Evolutionary conservation across 805 yeast genomes (phyloP).

Genomic region (Yamadazyma phyllophila): DNA sequence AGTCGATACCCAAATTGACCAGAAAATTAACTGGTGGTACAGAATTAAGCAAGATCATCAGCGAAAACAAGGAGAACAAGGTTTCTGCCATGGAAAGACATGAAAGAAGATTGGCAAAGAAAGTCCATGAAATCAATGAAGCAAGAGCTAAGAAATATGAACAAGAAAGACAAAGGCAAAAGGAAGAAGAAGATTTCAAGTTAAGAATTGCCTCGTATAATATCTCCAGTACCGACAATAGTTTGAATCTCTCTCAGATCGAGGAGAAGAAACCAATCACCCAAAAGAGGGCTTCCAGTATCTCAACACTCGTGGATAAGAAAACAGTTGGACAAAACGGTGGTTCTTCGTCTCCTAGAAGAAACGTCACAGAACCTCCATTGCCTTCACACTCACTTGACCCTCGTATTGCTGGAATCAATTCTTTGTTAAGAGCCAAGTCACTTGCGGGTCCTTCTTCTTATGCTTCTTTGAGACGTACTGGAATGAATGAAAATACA

Average conservation of each 20-base stretch:
- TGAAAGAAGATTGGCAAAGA: constrained; percentile 21
- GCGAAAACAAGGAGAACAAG: constrained; percentile 6
- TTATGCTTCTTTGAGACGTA: constrained; percentile 17
- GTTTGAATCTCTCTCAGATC: neutral
- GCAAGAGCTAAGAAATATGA: constrained; percentile 19
- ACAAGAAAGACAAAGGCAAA: constrained; percentile 15
- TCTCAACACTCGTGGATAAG: neutral
- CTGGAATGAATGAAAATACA: constrained; percentile 23
- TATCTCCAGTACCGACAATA: neutral
- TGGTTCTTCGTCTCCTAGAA: constrained; percentile 5
- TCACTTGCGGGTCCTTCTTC: constrained; percentile 30
- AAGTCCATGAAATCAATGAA: constrained; percentile 21
- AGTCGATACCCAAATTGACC: constrained; percentile 10
- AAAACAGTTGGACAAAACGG: neutral
- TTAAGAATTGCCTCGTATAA: neutral
- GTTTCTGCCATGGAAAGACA: constrained; percentile 9
- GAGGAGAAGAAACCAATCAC: neutral
- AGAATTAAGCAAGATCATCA: constrained; percentile 5
- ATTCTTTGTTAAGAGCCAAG: constrained; percentile 33
- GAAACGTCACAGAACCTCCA: constrained; percentile 26
- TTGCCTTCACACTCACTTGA: constrained; percentile 28
- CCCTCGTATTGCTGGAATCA: constrained; percentile 27
- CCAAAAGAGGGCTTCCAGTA: neutral
- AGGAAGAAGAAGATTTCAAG: constrained; percentile 5
- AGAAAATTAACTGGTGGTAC: constrained; percentile 11